Evolutionary conservation across 306 rosid genomes (phyloP), one percentile per base, ranked within the genome.

Genomic region (Quercus alba): DNA sequence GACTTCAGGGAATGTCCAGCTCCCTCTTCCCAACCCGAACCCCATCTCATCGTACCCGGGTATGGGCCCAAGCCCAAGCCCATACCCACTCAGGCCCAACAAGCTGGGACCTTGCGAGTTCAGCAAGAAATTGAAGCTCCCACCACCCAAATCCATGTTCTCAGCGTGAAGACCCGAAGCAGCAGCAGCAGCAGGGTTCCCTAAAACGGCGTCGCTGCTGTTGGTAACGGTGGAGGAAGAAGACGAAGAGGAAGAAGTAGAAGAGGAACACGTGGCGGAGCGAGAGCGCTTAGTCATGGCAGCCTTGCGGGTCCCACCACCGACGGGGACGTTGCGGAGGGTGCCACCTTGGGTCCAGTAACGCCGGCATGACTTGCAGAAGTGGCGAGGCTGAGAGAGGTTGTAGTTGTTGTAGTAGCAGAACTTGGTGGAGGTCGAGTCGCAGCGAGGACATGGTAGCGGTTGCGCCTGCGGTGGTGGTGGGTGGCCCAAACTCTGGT

Each of bases 321-420:
- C 91, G 11, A 88, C 77, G 14, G 91, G 91, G 70, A 88, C 86
- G 77, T 83, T 79, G 7, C 91, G 89, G 61, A 86, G 91, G 35
- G 86, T 74, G 7, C 91, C 91, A 4, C 91, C 91, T 3, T 74
- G 89, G 5, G 91, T 88, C 91, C 91, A 88, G 83, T 88, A 84
- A 25, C 91, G 89, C 66, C 91, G 91, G 76, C 91, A 88, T 63
- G 80, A 51, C 62, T 79, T 84, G 80, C 91, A 88, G 86, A 81
- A 84, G 80, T 88, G 89, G 88, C 91, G 91, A 1, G 91, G 91
- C 83, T 88, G 91, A 19, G 86, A 72, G 78, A 84, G 83, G 78
- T 86, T 88, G 80, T 88, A 88, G 88, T 88, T 88, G 80, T 88
- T 88, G 89, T 88, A 88, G 76, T 88, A 88, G 73, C 91, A 88